Conservation (phyloP, 345 rosid genomes). For the Carallia pectinifolia region DNA sequence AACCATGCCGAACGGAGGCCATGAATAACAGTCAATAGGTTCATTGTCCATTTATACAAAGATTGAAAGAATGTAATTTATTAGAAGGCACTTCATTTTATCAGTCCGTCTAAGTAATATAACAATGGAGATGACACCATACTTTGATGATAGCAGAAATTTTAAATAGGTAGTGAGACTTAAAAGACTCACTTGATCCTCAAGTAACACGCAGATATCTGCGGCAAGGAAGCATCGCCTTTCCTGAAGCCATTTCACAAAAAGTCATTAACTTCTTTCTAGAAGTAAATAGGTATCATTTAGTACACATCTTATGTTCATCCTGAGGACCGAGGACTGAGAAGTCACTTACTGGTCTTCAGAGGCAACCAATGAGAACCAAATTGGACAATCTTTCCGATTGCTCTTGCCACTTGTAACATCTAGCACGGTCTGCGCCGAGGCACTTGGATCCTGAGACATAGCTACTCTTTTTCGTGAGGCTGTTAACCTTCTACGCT, state of each 20-base stretch:
- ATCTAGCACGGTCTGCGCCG: slow-evolving; percentile 50
- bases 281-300: neutral
- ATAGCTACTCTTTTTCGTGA: slow-evolving; percentile 49
- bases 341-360: slow-evolving; percentile 67
- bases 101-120: neutral
- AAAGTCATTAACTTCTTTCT: slow-evolving; percentile 12
- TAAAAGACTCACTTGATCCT: slow-evolving; percentile 67
- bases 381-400: slow-evolving; percentile 69
- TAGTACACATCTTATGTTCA: neutral
- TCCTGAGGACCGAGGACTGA: slow-evolving; percentile 12
- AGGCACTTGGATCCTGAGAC: slow-evolving; percentile 49
- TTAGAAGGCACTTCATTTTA: neutral
- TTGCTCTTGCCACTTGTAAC: slow-evolving; percentile 47
- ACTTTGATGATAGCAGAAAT: neutral
- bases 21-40: no score
- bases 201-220: slow-evolving; percentile 71
- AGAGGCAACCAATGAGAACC: slow-evolving; percentile 91
- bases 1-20: no score
- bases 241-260: slow-evolving; percentile 56
- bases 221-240: slow-evolving; percentile 74
- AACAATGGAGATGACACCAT: neutral
- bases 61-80: no score
- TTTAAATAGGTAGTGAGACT: neutral
- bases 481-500: slow-evolving; percentile 60
- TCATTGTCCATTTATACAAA: no score